Evolutionary conservation across 108 stramenopile genomes (phyloP).

Genomic region (Skeletonema marinoi): DNA sequence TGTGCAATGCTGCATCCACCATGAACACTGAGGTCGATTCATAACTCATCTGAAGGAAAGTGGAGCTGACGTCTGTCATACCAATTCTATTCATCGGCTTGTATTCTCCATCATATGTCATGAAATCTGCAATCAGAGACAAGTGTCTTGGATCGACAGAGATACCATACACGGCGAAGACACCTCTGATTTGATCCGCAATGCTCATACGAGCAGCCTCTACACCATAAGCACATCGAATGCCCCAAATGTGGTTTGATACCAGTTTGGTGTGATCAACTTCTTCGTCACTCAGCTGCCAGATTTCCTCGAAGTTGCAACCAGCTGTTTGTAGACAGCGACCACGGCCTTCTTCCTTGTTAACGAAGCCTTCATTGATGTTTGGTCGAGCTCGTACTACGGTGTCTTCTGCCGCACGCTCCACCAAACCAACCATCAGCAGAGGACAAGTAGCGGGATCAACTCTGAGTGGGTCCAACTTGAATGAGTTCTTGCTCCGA

Average conservation of each 20-base stretch:
- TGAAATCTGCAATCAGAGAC: constrained; percentile 97
- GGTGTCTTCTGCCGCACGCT: constrained; percentile 81
- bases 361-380: constrained; percentile 86
- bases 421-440: constrained; percentile 97
- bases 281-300: constrained; percentile 73
- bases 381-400: constrained; percentile 80
- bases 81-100: constrained; percentile 96
- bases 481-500: constrained; percentile 56
- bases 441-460: constrained; percentile 88
- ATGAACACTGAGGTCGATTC: constrained; percentile 98
- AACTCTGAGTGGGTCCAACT: constrained; percentile 65
- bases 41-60: constrained; percentile 98
- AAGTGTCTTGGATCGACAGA: constrained; percentile 97
- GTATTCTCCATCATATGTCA: constrained; percentile 97
- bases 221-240: constrained; percentile 94
- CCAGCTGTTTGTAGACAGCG: constrained; percentile 94
- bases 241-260: constrained; percentile 95
- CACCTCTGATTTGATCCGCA: constrained; percentile 94
- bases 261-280: constrained; percentile 85
- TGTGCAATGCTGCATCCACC: constrained; percentile 87
- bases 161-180: constrained; percentile 99
- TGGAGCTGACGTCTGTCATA: constrained; percentile 88
- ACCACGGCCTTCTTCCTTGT: constrained; percentile 86
- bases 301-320: constrained; percentile 92
- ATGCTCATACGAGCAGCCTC: constrained; percentile 96